Evolutionary conservation across 441 rosid genomes (phyloP).

Genomic region (Pelargonium fulgidum): DNA sequence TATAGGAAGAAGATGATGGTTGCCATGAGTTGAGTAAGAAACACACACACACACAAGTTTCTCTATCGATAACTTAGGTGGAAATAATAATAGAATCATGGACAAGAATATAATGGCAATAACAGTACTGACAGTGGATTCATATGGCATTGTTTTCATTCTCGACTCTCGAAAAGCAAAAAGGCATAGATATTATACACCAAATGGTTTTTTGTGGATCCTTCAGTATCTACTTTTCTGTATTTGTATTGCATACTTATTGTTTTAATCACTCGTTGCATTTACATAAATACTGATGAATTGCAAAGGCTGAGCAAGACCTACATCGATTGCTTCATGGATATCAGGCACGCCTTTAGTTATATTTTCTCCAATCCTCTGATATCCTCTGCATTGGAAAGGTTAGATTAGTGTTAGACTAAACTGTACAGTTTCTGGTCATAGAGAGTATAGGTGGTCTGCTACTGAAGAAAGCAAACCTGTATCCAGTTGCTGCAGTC

Average conservation of each 20-base stretch:
- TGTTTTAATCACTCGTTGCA: too few relatives aligned
- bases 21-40: neutral
- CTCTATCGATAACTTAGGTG: too few relatives aligned
- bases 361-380: conserved; percentile 73
- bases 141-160: neutral
- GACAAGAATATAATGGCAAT: too few relatives aligned
- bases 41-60: too few relatives aligned
- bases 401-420: neutral
- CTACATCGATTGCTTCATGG: conserved; percentile 83
- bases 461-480: conserved; percentile 35
- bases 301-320: conserved; percentile 23
- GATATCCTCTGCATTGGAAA: conserved; percentile 73
- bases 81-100: too few relatives aligned
- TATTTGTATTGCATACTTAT: too few relatives aligned
- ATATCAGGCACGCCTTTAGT: conserved; percentile 72
- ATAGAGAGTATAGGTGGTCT: neutral
- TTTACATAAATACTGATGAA: neutral
- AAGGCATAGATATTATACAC: neutral
- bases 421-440: neutral
- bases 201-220: too few relatives aligned
- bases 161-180: neutral
- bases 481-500: conserved; percentile 66
- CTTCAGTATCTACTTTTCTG: too few relatives aligned
- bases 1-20: conserved; percentile 5
- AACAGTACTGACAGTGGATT: neutral